Evolutionary conservation across 495 filamentous ascomycete species (phyloP).

Genomic region (Trichocladium uniseriatum): DNA sequence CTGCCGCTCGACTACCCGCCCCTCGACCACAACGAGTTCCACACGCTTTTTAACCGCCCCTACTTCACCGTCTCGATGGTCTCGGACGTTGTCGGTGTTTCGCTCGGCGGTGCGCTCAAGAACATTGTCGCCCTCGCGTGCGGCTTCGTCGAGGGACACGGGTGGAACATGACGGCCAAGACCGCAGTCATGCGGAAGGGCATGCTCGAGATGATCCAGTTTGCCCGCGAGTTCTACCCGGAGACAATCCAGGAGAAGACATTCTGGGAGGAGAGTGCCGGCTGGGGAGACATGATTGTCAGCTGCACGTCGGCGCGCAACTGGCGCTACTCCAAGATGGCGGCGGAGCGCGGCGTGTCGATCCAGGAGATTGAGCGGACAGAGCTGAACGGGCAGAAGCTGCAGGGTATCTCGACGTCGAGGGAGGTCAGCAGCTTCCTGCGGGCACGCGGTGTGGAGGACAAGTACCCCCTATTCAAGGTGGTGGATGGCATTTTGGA

Average conservation of each 20-base stretch:
- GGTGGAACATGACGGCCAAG: slow-evolving; percentile 98
- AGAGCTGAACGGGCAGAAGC: slow-evolving; percentile 93
- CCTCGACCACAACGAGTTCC: slow-evolving; percentile 67
- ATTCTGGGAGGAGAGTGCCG: slow-evolving; percentile 92
- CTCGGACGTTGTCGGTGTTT: slow-evolving; percentile 88
- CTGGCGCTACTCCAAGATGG: slow-evolving; percentile 85
- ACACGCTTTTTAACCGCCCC: slow-evolving; percentile 83
- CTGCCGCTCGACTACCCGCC: slow-evolving; percentile 73
- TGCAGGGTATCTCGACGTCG: slow-evolving; percentile 89
- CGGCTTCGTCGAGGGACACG: slow-evolving; percentile 88
- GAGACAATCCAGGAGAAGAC: slow-evolving; percentile 68
- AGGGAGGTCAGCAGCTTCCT: slow-evolving; percentile 84
- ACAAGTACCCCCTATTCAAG: slow-evolving; percentile 85
- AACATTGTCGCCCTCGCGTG: slow-evolving; percentile 94
- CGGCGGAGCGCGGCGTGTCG: slow-evolving; percentile 64
- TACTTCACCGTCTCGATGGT: slow-evolving; percentile 97
- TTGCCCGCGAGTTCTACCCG: slow-evolving; percentile 85
- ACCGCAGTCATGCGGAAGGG: slow-evolving; percentile 94
- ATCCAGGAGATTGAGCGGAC: slow-evolving; percentile 80
- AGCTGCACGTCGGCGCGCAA: slow-evolving; percentile 87
- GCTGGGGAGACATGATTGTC: slow-evolving; percentile 94
- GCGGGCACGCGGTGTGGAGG: slow-evolving; percentile 62
- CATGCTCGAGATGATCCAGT: slow-evolving; percentile 88
- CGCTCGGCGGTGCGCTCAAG: slow-evolving; percentile 90
- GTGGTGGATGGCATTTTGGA: slow-evolving; percentile 64